A percentile compares a stretch with the other conserved stretches of the same genome.
Evolutionary conservation across 352 stramenopile genomes (phyloP).

Genomic region (Chrysophaeum taylorii): DNA sequence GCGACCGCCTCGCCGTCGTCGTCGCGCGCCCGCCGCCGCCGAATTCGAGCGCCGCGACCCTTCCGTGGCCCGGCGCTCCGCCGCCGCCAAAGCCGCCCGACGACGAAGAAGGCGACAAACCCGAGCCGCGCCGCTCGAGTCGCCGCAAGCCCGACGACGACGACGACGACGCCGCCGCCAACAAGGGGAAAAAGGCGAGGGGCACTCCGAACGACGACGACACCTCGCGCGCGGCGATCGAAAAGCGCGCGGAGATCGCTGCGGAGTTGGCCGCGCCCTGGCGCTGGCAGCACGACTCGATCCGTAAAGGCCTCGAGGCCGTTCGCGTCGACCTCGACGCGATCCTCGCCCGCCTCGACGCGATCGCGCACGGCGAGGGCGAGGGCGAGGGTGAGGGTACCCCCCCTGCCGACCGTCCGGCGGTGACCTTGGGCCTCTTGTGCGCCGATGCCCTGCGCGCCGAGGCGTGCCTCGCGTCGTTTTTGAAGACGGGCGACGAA

Average conservation of each 20-base stretch:
- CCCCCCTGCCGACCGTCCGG: neutral
- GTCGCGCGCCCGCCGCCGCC: too few species aligned
- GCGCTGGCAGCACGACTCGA: neutral
- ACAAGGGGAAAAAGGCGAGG: too few species aligned
- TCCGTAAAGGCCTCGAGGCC: too few species aligned
- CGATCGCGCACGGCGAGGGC: neutral
- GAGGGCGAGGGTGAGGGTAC: neutral
- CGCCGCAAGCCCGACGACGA: too few species aligned
- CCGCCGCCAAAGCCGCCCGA: too few species aligned
- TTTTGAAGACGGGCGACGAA: neutral
- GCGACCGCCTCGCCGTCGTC: neutral
- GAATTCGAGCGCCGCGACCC: neutral
- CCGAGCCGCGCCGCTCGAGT: too few species aligned
- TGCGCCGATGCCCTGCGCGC: neutral
- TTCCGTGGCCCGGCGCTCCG: conserved; percentile 10
- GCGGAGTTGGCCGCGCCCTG: neutral
- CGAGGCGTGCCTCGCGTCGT: neutral
- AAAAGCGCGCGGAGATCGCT: neutral
- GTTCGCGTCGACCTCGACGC: neutral
- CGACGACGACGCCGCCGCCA: too few species aligned
- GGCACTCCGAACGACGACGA: too few species aligned
- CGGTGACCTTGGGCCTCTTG: neutral
- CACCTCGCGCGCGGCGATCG: neutral
- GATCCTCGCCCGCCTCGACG: neutral
- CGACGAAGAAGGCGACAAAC: neutral